Evolutionary conservation across 2,329 filamentous ascomycete species (phyloP), one percentile per base, ranked within the genome.

Genomic region (Zymoseptoria brevis): DNA sequence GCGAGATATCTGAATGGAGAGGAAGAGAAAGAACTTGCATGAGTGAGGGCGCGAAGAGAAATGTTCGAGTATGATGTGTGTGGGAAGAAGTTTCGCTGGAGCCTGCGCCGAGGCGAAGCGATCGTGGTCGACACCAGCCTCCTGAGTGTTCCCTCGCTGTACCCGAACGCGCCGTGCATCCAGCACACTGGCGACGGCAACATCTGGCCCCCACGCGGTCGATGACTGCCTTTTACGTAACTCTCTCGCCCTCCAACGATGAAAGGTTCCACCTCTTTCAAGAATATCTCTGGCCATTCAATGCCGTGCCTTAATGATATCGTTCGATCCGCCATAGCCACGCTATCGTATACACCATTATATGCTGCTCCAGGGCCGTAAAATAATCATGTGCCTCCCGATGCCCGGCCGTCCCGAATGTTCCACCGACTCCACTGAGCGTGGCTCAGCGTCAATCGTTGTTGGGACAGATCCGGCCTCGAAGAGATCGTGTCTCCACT

Each of bases 1-100:
- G 64, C 62, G 19, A 62, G 62, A 55, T 64, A 65, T 41, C 57
- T 67, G 13, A 50, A 58, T 19, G 59, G 59, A 26, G 53, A 54
- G 30, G 56, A 53, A 11, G 13, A n/a, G 35, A 45, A 13, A 11
- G 35, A 45, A n/a, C 35, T 45, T 45, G 35, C 35, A n/a, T 45
- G 35, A 45, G 5, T 3, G 35, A 45, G 26, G 26, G 26, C 26
- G 26, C 8, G 26, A 29, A 29, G 26, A 45, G 35, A 45, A 45
- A 13, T 45, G 35, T 45, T 45, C 16, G 35, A n/a, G 35, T 16
- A 45, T 45, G 35, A 45, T 45, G 5, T 45, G 35, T 6, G 35
- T 16, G 35, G 35, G 13, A n/a, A 45, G 13, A 45, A 45, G 35
- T 3, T 7, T 45, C 6, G 35, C 35, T n/a, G 35, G 16, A 16